Conservation (phyloP, 768 basidiomycete genomes). For the Amylocystis lapponica region DNA sequence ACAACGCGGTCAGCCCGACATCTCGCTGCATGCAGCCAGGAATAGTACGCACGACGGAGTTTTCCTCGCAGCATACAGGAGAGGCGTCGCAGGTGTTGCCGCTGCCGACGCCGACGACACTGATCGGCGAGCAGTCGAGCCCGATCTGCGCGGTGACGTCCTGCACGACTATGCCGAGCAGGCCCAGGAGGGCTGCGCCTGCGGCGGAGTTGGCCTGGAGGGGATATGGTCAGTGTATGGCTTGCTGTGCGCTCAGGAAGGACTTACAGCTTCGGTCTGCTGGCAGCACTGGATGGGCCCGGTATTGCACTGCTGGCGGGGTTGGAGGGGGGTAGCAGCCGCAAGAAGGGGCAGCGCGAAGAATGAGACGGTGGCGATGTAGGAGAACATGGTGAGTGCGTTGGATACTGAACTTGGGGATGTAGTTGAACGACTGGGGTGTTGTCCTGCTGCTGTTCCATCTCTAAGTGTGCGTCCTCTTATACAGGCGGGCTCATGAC, state of each 20-base stretch:
- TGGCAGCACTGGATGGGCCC: slow-evolving; percentile 9
- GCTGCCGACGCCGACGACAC: slow-evolving; percentile 9
- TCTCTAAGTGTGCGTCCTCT: too few species aligned
- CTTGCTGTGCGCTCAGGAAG: neutral
- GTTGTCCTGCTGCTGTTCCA: too few species aligned
- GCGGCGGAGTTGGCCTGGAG: neutral
- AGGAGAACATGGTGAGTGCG: too few species aligned
- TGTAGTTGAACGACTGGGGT: too few species aligned
- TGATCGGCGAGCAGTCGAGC: slow-evolving; percentile 14
- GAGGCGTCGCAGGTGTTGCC: slow-evolving; percentile 1
- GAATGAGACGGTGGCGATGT: too few species aligned
- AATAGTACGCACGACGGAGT: slow-evolving; percentile 1
- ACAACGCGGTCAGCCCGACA: neutral
- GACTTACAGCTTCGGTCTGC: neutral
- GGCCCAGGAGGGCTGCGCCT: slow-evolving; percentile 3
- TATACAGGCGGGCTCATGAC: too few species aligned
- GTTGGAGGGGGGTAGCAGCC: slow-evolving; percentile 13
- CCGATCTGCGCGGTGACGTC: slow-evolving; percentile 13
- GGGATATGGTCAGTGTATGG: neutral
- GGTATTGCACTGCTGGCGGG: slow-evolving; percentile 6
- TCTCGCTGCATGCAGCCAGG: neutral
- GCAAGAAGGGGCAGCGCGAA: slow-evolving; percentile 14
- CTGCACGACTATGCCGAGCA: slow-evolving; percentile 12
- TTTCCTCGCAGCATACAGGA: slow-evolving; percentile 8
- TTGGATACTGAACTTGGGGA: too few species aligned